A percentile compares a stretch with the other conserved stretches of the same genome.
phyloP scores from a whole-genome alignment of 176 grass and related monocot genomes.

The Aechmea fasciata region DNA sequence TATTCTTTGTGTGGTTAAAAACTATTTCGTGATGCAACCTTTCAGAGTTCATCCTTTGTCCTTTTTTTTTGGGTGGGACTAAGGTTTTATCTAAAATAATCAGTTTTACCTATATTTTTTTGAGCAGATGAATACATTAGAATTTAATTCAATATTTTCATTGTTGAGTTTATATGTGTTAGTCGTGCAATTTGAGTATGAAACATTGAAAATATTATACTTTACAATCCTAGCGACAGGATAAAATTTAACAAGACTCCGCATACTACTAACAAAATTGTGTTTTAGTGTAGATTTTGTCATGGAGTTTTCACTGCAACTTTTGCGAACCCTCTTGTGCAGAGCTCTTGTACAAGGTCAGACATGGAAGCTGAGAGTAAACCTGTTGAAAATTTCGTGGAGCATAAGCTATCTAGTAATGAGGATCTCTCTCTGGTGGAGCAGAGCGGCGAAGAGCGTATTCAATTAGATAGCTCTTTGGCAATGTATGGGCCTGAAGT shows the following conservation, averaged over 20 bases:
- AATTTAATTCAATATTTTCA: background rate
- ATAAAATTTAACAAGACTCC: background rate
- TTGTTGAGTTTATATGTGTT: too few relatives aligned
- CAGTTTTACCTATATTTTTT: background rate
- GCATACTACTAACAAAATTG: background rate
- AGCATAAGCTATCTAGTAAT: slow-evolving; percentile 27
- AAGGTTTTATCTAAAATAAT: background rate
- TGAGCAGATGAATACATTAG: background rate
- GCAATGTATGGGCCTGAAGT: background rate
- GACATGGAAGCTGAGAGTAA: slow-evolving; percentile 81
- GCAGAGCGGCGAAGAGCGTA: slow-evolving; percentile 8
- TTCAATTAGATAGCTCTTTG: background rate
- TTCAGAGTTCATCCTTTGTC: too few relatives aligned
- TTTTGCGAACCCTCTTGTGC: slow-evolving; percentile 20
- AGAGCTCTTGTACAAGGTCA: slow-evolving; percentile 98
- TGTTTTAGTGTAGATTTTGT: slow-evolving; percentile 11
- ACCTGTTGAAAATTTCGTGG: slow-evolving; percentile 31
- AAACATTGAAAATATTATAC: background rate
- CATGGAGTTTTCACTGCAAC: slow-evolving; percentile 11
- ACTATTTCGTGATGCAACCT: too few relatives aligned
- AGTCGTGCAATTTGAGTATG: background rate
- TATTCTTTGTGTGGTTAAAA: too few relatives aligned
- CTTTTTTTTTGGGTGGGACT: background rate
- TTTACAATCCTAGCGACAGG: background rate
- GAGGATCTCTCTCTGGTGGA: slow-evolving; percentile 10